A percentile compares a stretch with the other conserved stretches of the same genome.
Conservation (phyloP, 345 rosid species). For the Psidium guajava region DNA sequence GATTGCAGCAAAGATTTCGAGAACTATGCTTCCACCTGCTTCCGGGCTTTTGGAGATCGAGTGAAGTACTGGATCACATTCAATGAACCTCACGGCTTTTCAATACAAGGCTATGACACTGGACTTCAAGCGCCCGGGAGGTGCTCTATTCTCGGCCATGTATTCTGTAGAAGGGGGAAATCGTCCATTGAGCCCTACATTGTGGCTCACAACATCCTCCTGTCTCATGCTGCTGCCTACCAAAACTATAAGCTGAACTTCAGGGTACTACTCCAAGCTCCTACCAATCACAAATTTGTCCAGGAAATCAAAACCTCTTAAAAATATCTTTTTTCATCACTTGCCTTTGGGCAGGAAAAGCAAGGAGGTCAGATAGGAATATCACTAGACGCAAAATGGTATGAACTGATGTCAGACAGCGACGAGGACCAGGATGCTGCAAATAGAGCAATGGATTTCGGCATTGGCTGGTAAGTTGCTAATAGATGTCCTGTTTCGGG, state of each 20-base stretch:
- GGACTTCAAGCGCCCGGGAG: slow-evolving; percentile 97
- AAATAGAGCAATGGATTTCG: slow-evolving; percentile 70
- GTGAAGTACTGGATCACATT: slow-evolving; percentile 89
- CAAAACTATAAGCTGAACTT: slow-evolving; percentile 46
- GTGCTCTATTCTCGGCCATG: slow-evolving; percentile 68
- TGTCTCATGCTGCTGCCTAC: slow-evolving; percentile 79
- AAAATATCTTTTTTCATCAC: background rate
- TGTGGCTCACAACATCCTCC: slow-evolving; percentile 76
- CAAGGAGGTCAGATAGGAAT: slow-evolving; percentile 76
- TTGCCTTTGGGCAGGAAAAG: slow-evolving; percentile 21
- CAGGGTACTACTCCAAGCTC: slow-evolving; percentile 31
- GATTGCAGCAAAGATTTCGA: slow-evolving; percentile 59
- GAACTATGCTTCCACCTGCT: slow-evolving; percentile 69
- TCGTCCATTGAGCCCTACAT: slow-evolving; percentile 70
- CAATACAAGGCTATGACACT: slow-evolving; percentile 82
- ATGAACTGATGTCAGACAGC: slow-evolving; percentile 51
- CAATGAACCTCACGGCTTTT: slow-evolving; percentile 80
- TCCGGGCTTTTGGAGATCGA: slow-evolving; percentile 74
- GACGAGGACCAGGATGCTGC: slow-evolving; percentile 82
- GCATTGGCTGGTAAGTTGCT: slow-evolving; percentile 57
- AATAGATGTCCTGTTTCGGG: background rate
- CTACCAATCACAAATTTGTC: background rate
- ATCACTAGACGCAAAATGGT: slow-evolving; percentile 80
- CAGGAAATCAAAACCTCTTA: background rate
- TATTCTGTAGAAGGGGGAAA: slow-evolving; percentile 65